These are phyloP conservation scores for Quercus parvula DNA, from an alignment of 306 rosid genomes.

Conservation along the genomic window DNA sequence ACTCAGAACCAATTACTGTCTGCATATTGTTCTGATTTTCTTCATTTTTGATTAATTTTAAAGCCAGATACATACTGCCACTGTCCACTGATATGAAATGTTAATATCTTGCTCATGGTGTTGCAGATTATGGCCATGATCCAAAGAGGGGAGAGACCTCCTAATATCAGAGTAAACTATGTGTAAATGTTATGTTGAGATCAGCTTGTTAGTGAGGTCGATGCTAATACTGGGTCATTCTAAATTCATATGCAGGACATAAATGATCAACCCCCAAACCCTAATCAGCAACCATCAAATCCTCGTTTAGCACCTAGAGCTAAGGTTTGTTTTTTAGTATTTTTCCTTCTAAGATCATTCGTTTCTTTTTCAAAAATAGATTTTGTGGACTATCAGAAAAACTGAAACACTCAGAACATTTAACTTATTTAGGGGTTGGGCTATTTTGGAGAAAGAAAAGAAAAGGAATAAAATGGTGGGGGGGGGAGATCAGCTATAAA, in stretches of 20 bases:
- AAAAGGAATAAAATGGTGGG: too few species aligned
- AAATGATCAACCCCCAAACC: conserved; percentile 69
- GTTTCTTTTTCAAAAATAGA: background rate
- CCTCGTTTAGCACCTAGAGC: conserved; percentile 64
- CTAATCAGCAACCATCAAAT: conserved; percentile 70
- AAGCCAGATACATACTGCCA: background rate
- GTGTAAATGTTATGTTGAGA: conserved; percentile 8
- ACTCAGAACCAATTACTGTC: background rate
- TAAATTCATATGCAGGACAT: conserved; percentile 58
- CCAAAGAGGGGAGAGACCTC: conserved; percentile 89
- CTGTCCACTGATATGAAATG: background rate
- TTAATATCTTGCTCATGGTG: conserved; percentile 19
- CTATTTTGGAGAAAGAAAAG: background rate
- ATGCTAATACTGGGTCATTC: conserved; percentile 15
- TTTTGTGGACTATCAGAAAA: background rate
- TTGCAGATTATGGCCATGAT: conserved; percentile 89
- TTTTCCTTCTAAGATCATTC: conserved; percentile 14
- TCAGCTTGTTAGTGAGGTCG: conserved; percentile 16
- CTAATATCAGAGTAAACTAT: conserved; percentile 69
- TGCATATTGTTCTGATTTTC: conserved; percentile 1
- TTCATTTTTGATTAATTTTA: conserved; percentile 13
- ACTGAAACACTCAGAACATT: background rate
- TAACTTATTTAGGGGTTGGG: background rate
- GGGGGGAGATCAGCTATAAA: too few species aligned
- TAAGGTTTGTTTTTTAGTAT: conserved; percentile 41